Evolutionary conservation across 2,329 filamentous ascomycete species (phyloP).

Genomic region (Arthrobotrys megalospora): DNA sequence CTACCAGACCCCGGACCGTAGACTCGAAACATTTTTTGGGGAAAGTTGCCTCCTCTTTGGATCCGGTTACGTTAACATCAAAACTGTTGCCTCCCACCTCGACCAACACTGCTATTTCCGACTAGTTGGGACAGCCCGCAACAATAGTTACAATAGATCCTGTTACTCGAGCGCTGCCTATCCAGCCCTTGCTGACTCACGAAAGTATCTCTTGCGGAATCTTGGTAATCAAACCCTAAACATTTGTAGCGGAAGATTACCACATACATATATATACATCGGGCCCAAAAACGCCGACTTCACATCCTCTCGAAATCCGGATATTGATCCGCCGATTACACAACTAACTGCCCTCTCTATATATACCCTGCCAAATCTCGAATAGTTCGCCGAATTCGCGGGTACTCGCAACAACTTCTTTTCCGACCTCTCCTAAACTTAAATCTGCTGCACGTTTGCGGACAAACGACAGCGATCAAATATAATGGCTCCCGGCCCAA

Average conservation of each 20-base stretch:
- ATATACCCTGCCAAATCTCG: conserved; percentile 19
- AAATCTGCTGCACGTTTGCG: conserved; percentile 49
- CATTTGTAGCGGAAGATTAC: conserved; percentile 42
- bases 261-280: conserved; percentile 31
- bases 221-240: conserved; percentile 50
- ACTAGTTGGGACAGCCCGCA: conserved; percentile 42
- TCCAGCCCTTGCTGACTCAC: conserved; percentile 47
- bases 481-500: conserved; percentile 61
- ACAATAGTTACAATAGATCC: conserved; percentile 53
- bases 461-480: conserved; percentile 49
- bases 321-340: conserved; percentile 10
- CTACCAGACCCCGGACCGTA: conserved; percentile 47
- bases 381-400: conserved; percentile 38
- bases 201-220: conserved; percentile 42
- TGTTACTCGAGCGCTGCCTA: conserved; percentile 58
- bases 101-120: conserved; percentile 59
- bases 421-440: conserved; percentile 26
- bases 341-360: conserved; percentile 10
- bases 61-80: conserved; percentile 55
- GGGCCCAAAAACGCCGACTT: conserved; percentile 38
- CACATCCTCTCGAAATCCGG: conserved; percentile 20
- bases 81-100: conserved; percentile 58
- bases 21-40: conserved; percentile 45
- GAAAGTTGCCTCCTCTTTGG: conserved; percentile 57
- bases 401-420: conserved; percentile 44